Evolutionary conservation across 1,284 basidiomycete species (phyloP).

Genomic region (Cryptococcus maquisensis): DNA sequence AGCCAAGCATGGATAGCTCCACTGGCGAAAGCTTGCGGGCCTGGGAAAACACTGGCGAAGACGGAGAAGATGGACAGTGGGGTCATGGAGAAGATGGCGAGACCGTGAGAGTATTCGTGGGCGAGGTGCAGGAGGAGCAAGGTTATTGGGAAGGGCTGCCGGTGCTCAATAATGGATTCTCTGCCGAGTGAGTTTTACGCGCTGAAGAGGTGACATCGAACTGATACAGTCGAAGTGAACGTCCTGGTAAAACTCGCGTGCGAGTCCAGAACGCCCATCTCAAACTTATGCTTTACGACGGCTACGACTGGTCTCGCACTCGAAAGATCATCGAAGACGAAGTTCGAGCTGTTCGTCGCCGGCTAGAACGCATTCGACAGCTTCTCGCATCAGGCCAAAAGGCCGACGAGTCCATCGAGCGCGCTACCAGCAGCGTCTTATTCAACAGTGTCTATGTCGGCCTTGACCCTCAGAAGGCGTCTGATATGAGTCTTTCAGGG

Average conservation of each 20-base stretch:
- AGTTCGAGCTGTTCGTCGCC: slow-evolving; percentile 77
- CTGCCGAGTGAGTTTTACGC: slow-evolving; percentile 25
- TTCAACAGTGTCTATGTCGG: slow-evolving; percentile 94
- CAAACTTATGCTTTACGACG: slow-evolving; percentile 73
- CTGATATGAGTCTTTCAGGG: slow-evolving; percentile 26
- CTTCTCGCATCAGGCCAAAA: slow-evolving; percentile 87
- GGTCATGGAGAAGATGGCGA: slow-evolving; percentile 63
- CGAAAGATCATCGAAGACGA: slow-evolving; percentile 82
- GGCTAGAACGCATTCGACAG: slow-evolving; percentile 85
- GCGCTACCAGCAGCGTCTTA: slow-evolving; percentile 62
- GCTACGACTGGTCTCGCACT: slow-evolving; percentile 89
- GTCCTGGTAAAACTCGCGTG: slow-evolving; percentile 41
- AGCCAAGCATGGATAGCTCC: slow-evolving; percentile 60
- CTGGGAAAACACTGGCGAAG: slow-evolving; percentile 34
- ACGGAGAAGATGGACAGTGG: slow-evolving; percentile 15
- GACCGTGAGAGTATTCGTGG: slow-evolving; percentile 69
- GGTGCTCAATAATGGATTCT: slow-evolving; percentile 46
- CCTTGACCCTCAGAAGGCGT: slow-evolving; percentile 58
- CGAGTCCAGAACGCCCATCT: slow-evolving; percentile 62
- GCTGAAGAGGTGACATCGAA: not conserved
- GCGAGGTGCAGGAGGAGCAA: slow-evolving; percentile 53
- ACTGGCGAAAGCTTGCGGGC: slow-evolving; percentile 52
- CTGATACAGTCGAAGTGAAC: slow-evolving; percentile 14
- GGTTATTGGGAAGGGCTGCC: slow-evolving; percentile 66
- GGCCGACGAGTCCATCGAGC: slow-evolving; percentile 73